phyloP scores from a whole-genome alignment of 352 stramenopile genomes.

The Peronospora farinosa region DNA sequence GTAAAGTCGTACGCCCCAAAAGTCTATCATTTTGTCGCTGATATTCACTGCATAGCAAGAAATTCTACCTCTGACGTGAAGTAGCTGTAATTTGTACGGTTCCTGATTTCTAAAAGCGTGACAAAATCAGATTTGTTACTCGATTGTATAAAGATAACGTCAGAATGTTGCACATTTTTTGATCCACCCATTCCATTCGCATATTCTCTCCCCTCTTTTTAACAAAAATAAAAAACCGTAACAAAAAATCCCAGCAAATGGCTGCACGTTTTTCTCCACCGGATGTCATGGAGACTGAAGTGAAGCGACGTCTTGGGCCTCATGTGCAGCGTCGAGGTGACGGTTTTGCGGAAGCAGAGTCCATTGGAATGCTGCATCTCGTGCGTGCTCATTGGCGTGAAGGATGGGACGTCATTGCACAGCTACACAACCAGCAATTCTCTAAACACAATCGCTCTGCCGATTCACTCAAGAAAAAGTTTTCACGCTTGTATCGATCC shows the following conservation, averaged over 20 bases:
- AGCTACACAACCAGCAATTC: slow-evolving; percentile 35
- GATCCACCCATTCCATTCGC: slow-evolving; percentile 24
- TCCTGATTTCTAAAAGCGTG: too few relatives aligned
- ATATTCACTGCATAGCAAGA: slow-evolving; percentile 51
- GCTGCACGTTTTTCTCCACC: slow-evolving; percentile 16
- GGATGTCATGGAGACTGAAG: slow-evolving; percentile 21
- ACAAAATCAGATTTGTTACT: too few relatives aligned
- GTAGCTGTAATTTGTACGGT: too few relatives aligned
- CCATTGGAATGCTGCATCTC: slow-evolving; percentile 34
- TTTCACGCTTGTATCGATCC: slow-evolving; percentile 30
- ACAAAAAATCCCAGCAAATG: slow-evolving; percentile 15
- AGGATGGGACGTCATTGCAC: slow-evolving; percentile 34
- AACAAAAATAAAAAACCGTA: slow-evolving; percentile 1
- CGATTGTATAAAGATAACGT: too few relatives aligned
- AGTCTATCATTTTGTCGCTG: slow-evolving; percentile 86
- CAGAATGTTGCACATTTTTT: slow-evolving; percentile 8
- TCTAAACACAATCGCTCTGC: slow-evolving; percentile 32
- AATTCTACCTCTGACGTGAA: too few relatives aligned
- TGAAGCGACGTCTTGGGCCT: slow-evolving; percentile 18
- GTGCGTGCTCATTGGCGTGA: slow-evolving; percentile 31
- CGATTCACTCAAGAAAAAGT: slow-evolving; percentile 46
- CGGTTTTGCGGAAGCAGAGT: slow-evolving; percentile 36
- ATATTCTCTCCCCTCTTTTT: slow-evolving; percentile 19
- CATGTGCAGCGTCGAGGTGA: slow-evolving; percentile 32
- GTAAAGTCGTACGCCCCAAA: slow-evolving; percentile 91